phyloP scores from a whole-genome alignment of 306 rosid genomes.

The Elaeagnus macrophylla region DNA sequence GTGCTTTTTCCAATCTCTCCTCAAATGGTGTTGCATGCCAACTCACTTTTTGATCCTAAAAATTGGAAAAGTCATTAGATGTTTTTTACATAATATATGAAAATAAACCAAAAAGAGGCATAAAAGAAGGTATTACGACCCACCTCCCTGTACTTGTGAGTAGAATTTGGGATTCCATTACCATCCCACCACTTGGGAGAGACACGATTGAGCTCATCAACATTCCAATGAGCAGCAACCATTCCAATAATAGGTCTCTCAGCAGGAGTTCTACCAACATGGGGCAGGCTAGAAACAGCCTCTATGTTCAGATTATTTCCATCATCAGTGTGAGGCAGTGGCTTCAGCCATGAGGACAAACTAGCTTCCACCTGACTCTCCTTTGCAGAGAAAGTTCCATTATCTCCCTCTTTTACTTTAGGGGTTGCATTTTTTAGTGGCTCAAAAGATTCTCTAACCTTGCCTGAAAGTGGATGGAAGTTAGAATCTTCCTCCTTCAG shows the following conservation, averaged over 20 bases:
- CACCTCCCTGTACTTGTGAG: slow-evolving; percentile 90
- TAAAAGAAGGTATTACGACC: slow-evolving; percentile 6
- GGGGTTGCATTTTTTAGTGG: slow-evolving; percentile 33
- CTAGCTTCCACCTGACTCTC: slow-evolving; percentile 48
- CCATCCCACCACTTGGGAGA: slow-evolving; percentile 73
- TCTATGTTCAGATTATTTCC: slow-evolving; percentile 24
- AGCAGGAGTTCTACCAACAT: slow-evolving; percentile 41
- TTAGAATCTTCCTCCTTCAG: slow-evolving; percentile 37
- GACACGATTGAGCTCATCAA: slow-evolving; percentile 40
- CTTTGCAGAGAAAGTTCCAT: slow-evolving; percentile 26
- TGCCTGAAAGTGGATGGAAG: slow-evolving; percentile 34
- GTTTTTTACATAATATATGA: slow-evolving; percentile 2
- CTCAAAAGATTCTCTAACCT: slow-evolving; percentile 35
- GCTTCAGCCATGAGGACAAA: slow-evolving; percentile 58
- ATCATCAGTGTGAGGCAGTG: slow-evolving; percentile 32
- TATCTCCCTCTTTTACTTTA: slow-evolving; percentile 22
- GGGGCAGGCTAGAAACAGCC: slow-evolving; percentile 18
- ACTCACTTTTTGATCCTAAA: slow-evolving; percentile 87
- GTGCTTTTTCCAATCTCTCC: slow-evolving; percentile 76
- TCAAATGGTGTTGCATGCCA: slow-evolving; percentile 98
- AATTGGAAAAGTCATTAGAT: slow-evolving; percentile 9
- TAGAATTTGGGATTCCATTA: slow-evolving; percentile 89
- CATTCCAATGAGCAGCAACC: slow-evolving; percentile 75
- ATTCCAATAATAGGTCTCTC: slow-evolving; percentile 65
- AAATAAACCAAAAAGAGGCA: not conserved